Conservation (phyloP, 306 rosid genomes). For the Dryas drummondii region DNA sequence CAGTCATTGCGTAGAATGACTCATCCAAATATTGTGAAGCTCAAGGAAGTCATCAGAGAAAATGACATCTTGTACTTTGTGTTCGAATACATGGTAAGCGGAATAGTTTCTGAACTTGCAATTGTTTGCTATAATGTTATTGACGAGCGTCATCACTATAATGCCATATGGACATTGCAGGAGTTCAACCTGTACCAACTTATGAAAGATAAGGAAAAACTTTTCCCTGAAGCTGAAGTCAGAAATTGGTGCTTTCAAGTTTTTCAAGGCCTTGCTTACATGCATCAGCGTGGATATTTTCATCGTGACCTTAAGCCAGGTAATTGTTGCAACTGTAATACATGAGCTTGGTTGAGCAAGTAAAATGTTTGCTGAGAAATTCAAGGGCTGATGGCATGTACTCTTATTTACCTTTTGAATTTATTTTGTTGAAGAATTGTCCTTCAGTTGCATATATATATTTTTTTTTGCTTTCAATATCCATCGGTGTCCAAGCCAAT, state of each 20-base stretch:
- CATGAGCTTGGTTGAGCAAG: constrained; percentile 9
- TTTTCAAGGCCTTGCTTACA: constrained; percentile 95
- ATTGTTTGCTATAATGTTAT: background rate
- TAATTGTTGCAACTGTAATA: constrained; percentile 24
- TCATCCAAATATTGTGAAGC: constrained; percentile 93
- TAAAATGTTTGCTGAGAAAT: background rate
- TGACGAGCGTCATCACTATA: background rate
- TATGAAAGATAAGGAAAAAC: constrained; percentile 81
- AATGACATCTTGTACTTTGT: constrained; percentile 83
- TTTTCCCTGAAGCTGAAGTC: constrained; percentile 77
- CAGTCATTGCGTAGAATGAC: constrained; percentile 87
- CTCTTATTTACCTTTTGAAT: background rate
- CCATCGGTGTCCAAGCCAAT: too few relatives aligned
- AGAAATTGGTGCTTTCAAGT: constrained; percentile 98
- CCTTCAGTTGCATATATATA: too few relatives aligned
- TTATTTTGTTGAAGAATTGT: background rate
- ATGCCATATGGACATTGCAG: constrained; percentile 30
- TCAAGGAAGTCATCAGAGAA: constrained; percentile 94
- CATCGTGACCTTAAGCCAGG: constrained; percentile 99
- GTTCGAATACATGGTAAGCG: constrained; percentile 90
- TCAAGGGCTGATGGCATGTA: background rate
- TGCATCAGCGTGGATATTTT: constrained; percentile 98
- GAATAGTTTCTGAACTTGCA: background rate
- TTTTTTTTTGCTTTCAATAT: too few relatives aligned
- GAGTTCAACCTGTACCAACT: constrained; percentile 93